phyloP scores from a whole-genome alignment of 331 rosid genomes.

The Stylosanthes scabra region DNA sequence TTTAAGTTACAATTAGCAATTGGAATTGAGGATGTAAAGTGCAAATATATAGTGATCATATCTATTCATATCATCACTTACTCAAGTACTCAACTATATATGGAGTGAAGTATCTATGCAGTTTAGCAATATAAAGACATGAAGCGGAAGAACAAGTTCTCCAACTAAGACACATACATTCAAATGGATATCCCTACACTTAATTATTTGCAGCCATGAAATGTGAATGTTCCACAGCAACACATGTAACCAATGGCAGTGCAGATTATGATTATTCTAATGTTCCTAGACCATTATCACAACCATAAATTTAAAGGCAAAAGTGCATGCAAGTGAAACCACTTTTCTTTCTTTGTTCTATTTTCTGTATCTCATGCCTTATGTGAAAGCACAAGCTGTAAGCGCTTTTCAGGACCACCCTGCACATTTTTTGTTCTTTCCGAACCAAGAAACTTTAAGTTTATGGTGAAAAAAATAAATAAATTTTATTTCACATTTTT shows the following conservation, averaged over 20 bases:
- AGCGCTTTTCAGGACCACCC: constrained; percentile 22
- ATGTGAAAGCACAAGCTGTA: not conserved
- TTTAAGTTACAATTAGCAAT: too few relatives aligned
- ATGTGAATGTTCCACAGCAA: not conserved
- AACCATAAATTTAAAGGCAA: constrained; percentile 17
- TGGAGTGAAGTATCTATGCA: not conserved
- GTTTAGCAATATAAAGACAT: not conserved
- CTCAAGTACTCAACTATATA: too few relatives aligned
- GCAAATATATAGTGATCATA: too few relatives aligned
- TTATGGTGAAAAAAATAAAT: not conserved
- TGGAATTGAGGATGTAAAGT: too few relatives aligned
- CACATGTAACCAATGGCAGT: constrained; percentile 29
- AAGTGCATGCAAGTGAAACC: constrained; percentile 9
- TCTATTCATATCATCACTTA: too few relatives aligned
- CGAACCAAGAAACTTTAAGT: not conserved
- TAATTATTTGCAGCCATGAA: not conserved
- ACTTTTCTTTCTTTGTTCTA: constrained; percentile 10
- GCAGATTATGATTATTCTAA: constrained; percentile 19
- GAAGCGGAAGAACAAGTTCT: not conserved
- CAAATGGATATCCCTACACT: not conserved
- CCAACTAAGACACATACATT: not conserved
- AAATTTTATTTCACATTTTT: not conserved
- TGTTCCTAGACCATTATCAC: not conserved
- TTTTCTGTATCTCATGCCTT: not conserved
- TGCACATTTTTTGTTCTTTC: not conserved